A percentile compares a stretch with the other conserved stretches of the same genome.
These are phyloP conservation scores for Hypholoma sublateritium DNA, from an alignment of 768 basidiomycete genomes.

Conservation along the genomic window DNA sequence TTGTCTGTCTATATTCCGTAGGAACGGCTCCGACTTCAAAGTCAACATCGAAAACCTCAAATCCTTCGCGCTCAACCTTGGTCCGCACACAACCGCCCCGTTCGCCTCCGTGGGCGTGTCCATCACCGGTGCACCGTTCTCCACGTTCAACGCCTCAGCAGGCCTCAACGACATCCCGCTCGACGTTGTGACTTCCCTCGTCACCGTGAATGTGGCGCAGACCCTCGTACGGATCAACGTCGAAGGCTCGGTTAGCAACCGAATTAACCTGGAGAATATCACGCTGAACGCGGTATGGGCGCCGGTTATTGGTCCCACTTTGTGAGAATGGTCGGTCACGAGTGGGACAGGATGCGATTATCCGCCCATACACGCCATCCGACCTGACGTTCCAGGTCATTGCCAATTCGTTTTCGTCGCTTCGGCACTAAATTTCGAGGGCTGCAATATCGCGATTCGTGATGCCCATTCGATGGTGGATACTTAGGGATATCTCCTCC, in stretches of 20 bases:
- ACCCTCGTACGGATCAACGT: conserved; percentile 49
- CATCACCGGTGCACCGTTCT: conserved; percentile 43
- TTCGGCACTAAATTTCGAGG: conserved; percentile 22
- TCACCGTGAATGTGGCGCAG: background rate
- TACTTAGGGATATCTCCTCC: conserved; percentile 52
- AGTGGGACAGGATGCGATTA: conserved; percentile 35
- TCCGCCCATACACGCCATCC: conserved; percentile 46
- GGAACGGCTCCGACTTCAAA: conserved; percentile 56
- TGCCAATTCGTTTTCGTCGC: conserved; percentile 56
- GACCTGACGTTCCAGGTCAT: conserved; percentile 53
- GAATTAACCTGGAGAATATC: conserved; percentile 49
- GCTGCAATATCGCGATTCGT: no score
- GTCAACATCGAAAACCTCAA: conserved; percentile 42
- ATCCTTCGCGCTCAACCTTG: conserved; percentile 44
- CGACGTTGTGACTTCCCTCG: background rate
- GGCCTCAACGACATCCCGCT: conserved; percentile 47
- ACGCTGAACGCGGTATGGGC: conserved; percentile 39
- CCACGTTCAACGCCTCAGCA: conserved; percentile 44
- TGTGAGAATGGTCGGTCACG: background rate
- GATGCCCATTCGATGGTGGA: background rate
- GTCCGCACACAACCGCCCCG: conserved; percentile 46
- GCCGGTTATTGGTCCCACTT: background rate
- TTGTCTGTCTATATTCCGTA: conserved; percentile 20
- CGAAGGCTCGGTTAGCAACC: conserved; percentile 58
- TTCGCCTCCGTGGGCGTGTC: conserved; percentile 46